Evolutionary conservation across 2,329 filamentous ascomycete species (phyloP).

Genomic region (Arthroderma sp.): DNA sequence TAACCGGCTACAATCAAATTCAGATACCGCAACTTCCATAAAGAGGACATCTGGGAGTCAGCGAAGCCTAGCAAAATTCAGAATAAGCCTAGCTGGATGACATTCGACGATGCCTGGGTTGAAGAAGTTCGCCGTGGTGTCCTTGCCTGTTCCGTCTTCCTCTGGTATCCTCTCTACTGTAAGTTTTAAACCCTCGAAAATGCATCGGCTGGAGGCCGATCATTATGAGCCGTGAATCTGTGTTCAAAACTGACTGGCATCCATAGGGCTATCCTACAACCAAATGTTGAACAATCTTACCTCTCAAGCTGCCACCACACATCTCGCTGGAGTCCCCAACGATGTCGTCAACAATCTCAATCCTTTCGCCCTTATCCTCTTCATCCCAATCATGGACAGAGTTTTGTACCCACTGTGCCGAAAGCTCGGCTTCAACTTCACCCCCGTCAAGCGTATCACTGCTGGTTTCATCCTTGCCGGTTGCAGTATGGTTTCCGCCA

Average conservation of each 20-base stretch:
- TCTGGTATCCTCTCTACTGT: constrained; percentile 42
- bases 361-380: constrained; percentile 40
- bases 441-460: constrained; percentile 41
- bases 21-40: constrained; percentile 36
- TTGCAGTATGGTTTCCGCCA: constrained; percentile 36
- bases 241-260: constrained; percentile 6
- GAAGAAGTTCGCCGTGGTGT: constrained; percentile 62
- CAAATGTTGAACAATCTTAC: constrained; percentile 44
- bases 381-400: constrained; percentile 41
- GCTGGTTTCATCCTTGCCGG: constrained; percentile 38
- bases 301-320: constrained; percentile 43
- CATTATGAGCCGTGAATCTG: background rate
- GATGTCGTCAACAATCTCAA: constrained; percentile 44
- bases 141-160: constrained; percentile 56
- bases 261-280: constrained; percentile 35
- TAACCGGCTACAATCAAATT: background rate
- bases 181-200: constrained; percentile 2
- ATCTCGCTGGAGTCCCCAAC: constrained; percentile 40
- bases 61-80: constrained; percentile 54
- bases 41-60: constrained; percentile 49
- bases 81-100: constrained; percentile 58
- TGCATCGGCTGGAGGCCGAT: background rate
- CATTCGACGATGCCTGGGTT: constrained; percentile 71
- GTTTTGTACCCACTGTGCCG: constrained; percentile 40
- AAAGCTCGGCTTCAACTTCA: constrained; percentile 35